Evolutionary conservation across 257 asterid species (phyloP).

Genomic region (Osmanthus fragrans): DNA sequence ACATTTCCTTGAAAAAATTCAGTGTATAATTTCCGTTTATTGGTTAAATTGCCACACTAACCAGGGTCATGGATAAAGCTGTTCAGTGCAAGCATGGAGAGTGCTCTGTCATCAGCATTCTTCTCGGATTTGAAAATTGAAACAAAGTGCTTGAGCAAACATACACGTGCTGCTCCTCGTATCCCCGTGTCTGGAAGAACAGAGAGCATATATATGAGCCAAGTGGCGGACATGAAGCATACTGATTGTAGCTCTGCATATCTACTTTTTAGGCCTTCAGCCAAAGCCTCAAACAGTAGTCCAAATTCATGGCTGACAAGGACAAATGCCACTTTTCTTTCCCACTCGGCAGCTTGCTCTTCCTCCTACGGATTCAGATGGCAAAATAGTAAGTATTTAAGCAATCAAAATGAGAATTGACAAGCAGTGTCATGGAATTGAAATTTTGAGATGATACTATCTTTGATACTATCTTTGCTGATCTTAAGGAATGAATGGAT

Average conservation of each 20-base stretch:
- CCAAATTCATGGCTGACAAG: conserved; percentile 89
- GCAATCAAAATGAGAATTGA: not conserved
- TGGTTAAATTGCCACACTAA: conserved; percentile 28
- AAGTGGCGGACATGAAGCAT: conserved; percentile 72
- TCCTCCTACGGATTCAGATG: conserved; percentile 48
- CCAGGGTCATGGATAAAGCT: conserved; percentile 72
- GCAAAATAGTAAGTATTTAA: conserved; percentile 7
- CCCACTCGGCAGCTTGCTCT: conserved; percentile 72
- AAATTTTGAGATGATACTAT: not conserved
- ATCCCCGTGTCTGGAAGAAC: conserved; percentile 81
- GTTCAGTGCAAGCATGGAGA: conserved; percentile 78
- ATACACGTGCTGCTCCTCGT: conserved; percentile 76
- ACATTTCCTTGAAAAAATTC: not conserved
- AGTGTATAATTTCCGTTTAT: not conserved
- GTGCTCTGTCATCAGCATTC: conserved; percentile 59
- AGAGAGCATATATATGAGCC: conserved; percentile 77
- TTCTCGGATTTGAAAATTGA: conserved; percentile 60
- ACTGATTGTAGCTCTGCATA: conserved; percentile 53
- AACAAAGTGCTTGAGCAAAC: conserved; percentile 66
- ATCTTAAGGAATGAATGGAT: not conserved
- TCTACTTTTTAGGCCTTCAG: conserved; percentile 62
- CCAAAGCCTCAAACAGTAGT: conserved; percentile 71
- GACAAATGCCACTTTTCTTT: conserved; percentile 61
- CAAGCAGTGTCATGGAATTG: not conserved
- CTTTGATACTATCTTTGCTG: not conserved